Conservation (phyloP, 768 basidiomycete species). For the Leucocoprinus leucothites region DNA sequence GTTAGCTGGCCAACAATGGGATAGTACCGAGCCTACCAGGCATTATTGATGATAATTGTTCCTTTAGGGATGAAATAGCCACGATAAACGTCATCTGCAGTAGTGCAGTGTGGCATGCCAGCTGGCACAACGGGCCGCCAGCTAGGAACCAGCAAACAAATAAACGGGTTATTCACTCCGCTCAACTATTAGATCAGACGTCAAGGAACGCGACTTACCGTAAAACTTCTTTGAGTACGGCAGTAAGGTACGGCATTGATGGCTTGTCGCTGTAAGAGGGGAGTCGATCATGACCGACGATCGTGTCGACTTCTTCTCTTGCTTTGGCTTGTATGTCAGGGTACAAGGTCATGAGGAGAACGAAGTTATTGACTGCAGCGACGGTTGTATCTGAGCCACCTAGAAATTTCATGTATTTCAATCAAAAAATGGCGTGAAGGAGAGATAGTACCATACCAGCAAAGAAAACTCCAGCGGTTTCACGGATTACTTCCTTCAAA, state of each 20-base stretch:
- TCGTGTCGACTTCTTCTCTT: conserved; percentile 26
- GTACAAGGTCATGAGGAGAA: conserved; percentile 28
- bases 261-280: conserved; percentile 22
- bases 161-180: too few relatives aligned
- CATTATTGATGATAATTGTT: conserved; percentile 23
- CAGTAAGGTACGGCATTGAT: conserved; percentile 20
- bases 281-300: conserved; percentile 25
- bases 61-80: conserved; percentile 33
- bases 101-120: conserved; percentile 28
- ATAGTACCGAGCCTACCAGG: conserved; percentile 14
- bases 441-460: conserved; percentile 23
- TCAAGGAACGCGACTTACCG: not conserved
- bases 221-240: conserved; percentile 12
- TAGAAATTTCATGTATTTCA: not conserved
- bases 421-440: too few relatives aligned
- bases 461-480: conserved; percentile 40
- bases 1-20: not conserved
- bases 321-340: conserved; percentile 28
- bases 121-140: conserved; percentile 4
- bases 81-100: conserved; percentile 30
- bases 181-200: too few relatives aligned
- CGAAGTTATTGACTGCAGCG: conserved; percentile 18
- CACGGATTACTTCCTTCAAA: conserved; percentile 18
- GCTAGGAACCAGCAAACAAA: too few relatives aligned
- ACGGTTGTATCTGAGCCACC: conserved; percentile 14